phyloP scores from a whole-genome alignment of 805 yeast genomes.

The Pichia paraexigua region DNA sequence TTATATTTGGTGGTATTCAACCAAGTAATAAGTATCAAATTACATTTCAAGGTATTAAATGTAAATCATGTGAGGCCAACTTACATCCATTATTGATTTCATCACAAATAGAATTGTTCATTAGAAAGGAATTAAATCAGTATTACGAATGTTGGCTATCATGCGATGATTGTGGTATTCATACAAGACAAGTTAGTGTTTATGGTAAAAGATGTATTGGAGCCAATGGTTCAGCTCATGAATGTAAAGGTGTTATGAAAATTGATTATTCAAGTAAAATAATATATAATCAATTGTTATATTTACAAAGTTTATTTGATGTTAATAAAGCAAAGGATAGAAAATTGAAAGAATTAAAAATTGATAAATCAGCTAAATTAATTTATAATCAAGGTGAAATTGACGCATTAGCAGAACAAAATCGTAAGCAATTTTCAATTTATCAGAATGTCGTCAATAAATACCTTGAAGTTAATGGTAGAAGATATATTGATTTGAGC shows the following conservation, averaged over 20 bases:
- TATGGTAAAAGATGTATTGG: conserved; percentile 84
- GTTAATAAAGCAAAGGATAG: conserved; percentile 63
- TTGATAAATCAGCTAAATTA: conserved; percentile 18
- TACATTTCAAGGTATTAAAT: conserved; percentile 62
- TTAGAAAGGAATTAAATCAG: conserved; percentile 59
- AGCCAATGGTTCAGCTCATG: conserved; percentile 47
- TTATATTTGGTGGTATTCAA: conserved; percentile 69
- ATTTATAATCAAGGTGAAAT: conserved; percentile 43
- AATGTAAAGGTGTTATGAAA: conserved; percentile 75
- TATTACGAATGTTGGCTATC: conserved; percentile 83
- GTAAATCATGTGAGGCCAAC: conserved; percentile 49
- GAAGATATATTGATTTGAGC: conserved; percentile 82
- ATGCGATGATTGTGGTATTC: conserved; percentile 84
- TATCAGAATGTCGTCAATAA: conserved; percentile 56
- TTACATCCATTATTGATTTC: conserved; percentile 50
- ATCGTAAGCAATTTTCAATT: conserved; percentile 49
- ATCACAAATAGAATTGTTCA: conserved; percentile 65
- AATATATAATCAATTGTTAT: conserved; percentile 78
- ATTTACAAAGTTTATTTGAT: conserved; percentile 72
- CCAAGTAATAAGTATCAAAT: conserved; percentile 54
- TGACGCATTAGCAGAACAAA: conserved; percentile 73
- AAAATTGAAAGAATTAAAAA: conserved; percentile 43
- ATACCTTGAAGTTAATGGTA: conserved; percentile 75
- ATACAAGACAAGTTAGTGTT: conserved; percentile 80
- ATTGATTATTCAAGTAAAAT: conserved; percentile 71